Evolutionary conservation across 1,284 basidiomycete genomes (phyloP), one percentile per base, ranked within the genome.

Genomic region (Ceratobasidium sp.): DNA sequence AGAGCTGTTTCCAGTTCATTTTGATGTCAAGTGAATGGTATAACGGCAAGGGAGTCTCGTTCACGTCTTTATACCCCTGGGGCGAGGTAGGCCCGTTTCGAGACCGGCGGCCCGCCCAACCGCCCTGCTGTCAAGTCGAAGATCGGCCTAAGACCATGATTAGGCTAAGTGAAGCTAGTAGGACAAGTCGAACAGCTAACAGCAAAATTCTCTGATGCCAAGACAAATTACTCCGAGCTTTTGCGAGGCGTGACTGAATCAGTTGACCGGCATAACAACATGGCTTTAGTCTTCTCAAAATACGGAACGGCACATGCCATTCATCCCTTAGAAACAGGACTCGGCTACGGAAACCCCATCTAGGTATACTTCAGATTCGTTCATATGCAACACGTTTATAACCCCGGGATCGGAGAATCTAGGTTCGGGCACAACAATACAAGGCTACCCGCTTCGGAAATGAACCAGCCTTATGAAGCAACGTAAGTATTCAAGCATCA

Each of bases 1-100:
- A 54, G 20, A 74, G 71, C 3, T n/a, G 20, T 64, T 62, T 74
- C 71, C 71, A 74, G 28, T 74, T 74, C 71, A 74, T 74, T n/a
- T 33, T 50, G 44, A 48, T 61, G 15, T 20, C 26, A 28, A 10
- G 69, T 20, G 56, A 46, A 59, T 61, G n/a, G 33, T 46, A 20
- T 15, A 59, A 44, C 20, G 4, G 13, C 62, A 33, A 50, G 1
- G 9, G 26, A n/a, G 3, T n/a, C 66, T 7, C 23, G 10, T 23
- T 9, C 66, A 28, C 20, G 33, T 28, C 20, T 54, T 68, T 68
- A 68, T 68, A 68, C 26, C 44, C 12, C 7, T 26, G 7, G 23
- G 9, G 12, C 23, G 7, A 26, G 23, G 10, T 7, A 9, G 23
- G n/a, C 54, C 23, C 10, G 54, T 9, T 28, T 42, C 12, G 3